Evolutionary conservation across 1,284 basidiomycete species (phyloP).

Genomic region (Phlebopus sp.): DNA sequence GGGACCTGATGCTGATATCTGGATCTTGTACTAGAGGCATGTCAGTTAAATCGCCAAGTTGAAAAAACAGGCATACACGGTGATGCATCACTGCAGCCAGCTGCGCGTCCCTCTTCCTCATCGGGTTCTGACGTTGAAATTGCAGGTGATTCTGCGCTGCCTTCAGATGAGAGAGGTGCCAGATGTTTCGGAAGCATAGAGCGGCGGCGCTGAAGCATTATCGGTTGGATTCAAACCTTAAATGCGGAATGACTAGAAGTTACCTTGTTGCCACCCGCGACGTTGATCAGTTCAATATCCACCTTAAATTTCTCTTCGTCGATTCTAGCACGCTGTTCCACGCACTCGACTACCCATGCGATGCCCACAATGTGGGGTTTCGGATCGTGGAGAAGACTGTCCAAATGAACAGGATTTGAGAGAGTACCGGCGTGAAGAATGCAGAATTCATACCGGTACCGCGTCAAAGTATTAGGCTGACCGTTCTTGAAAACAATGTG

Average conservation of each 20-base stretch:
- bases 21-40: constrained; percentile 25
- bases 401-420: background rate
- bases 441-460: constrained; percentile 54
- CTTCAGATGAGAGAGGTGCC: constrained; percentile 31
- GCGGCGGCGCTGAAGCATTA: constrained; percentile 43
- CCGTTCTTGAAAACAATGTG: constrained; percentile 93
- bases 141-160: constrained; percentile 17
- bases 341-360: constrained; percentile 89
- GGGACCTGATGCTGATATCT: constrained; percentile 30
- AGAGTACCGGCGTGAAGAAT: background rate
- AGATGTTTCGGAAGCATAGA: constrained; percentile 70
- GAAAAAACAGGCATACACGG: constrained; percentile 39
- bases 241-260: constrained; percentile 25
- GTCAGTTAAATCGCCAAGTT: constrained; percentile 2
- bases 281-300: constrained; percentile 64
- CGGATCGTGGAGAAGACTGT: constrained; percentile 59
- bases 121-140: constrained; percentile 29
- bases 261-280: constrained; percentile 69
- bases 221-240: background rate
- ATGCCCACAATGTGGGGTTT: constrained; percentile 82
- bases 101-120: constrained; percentile 27
- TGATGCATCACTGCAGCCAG: constrained; percentile 41
- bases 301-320: constrained; percentile 70
- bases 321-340: constrained; percentile 62
- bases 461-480: constrained; percentile 69